These are phyloP conservation scores for Solanum clarkiae DNA, from an alignment of 257 asterid species.

Conservation along the genomic window DNA sequence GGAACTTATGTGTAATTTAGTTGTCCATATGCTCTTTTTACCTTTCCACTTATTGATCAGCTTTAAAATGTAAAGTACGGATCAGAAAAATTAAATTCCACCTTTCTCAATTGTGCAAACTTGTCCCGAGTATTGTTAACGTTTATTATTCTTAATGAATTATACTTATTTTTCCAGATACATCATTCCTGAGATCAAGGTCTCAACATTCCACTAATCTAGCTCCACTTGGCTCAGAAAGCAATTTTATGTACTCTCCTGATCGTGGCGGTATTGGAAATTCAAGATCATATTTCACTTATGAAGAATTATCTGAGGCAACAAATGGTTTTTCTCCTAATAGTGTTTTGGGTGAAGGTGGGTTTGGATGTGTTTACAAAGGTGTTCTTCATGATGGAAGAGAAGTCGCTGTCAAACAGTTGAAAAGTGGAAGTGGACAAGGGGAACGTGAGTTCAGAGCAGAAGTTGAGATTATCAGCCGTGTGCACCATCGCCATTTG, in stretches of 20 bases:
- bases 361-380: constrained; percentile 82
- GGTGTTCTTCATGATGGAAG: constrained; percentile 65
- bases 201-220: constrained; percentile 31
- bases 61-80: neutral
- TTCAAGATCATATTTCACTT: constrained; percentile 69
- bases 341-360: constrained; percentile 74
- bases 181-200: constrained; percentile 41
- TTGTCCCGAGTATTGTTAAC: neutral
- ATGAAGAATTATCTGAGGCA: constrained; percentile 58
- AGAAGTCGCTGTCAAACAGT: constrained; percentile 80
- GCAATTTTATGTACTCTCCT: constrained; percentile 33
- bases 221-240: constrained; percentile 41
- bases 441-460: constrained; percentile 94
- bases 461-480: constrained; percentile 83
- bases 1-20: neutral
- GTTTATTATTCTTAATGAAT: neutral
- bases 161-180: constrained; percentile 24
- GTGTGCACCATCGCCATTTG: constrained; percentile 84
- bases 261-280: constrained; percentile 47
- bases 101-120: neutral
- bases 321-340: constrained; percentile 43
- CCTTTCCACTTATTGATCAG: neutral
- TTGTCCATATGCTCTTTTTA: neutral
- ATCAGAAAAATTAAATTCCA: neutral
- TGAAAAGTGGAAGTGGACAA: constrained; percentile 84